Conservation (phyloP, 139 green algal genomes). For the Closterium sp. region DNA sequence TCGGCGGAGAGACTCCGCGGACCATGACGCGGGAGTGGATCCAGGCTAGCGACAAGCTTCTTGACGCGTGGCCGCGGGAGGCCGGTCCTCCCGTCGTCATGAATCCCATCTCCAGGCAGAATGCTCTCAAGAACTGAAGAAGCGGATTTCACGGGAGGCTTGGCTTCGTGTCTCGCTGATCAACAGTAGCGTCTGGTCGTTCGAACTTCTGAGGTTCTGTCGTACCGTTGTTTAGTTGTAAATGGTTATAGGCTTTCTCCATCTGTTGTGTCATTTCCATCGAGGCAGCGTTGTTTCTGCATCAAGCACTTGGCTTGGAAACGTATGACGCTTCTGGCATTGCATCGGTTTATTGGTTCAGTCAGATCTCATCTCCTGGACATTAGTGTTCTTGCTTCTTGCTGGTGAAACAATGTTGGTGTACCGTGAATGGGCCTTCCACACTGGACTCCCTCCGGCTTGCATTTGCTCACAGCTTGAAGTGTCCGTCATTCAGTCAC, state of each 20-base stretch:
- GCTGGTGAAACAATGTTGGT: not conserved
- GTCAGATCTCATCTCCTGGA: not conserved
- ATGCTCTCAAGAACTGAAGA: conserved; percentile 21
- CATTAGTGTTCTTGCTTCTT: not conserved
- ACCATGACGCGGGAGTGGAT: conserved; percentile 39
- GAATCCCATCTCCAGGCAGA: conserved; percentile 42
- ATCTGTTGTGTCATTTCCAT: not conserved
- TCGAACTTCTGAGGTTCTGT: too few species aligned
- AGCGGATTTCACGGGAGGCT: not conserved
- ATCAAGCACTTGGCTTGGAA: not conserved
- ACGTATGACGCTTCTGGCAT: not conserved
- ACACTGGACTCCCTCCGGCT: not conserved
- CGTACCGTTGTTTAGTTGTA: not conserved
- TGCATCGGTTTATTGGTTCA: not conserved
- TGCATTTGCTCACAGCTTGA: not conserved
- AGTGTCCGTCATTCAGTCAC: not conserved
- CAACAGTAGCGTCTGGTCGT: not conserved
- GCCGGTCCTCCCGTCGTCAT: conserved; percentile 21
- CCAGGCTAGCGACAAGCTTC: conserved; percentile 30
- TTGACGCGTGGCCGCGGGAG: conserved; percentile 34
- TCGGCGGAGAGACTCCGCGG: conserved; percentile 10
- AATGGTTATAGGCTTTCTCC: not conserved
- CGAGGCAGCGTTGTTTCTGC: not conserved
- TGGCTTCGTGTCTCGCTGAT: not conserved
- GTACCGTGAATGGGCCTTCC: not conserved